Base-by-base conservation (phyloP, 2,329 filamentous ascomycete genomes). In the Beauveria varroae region DNA sequence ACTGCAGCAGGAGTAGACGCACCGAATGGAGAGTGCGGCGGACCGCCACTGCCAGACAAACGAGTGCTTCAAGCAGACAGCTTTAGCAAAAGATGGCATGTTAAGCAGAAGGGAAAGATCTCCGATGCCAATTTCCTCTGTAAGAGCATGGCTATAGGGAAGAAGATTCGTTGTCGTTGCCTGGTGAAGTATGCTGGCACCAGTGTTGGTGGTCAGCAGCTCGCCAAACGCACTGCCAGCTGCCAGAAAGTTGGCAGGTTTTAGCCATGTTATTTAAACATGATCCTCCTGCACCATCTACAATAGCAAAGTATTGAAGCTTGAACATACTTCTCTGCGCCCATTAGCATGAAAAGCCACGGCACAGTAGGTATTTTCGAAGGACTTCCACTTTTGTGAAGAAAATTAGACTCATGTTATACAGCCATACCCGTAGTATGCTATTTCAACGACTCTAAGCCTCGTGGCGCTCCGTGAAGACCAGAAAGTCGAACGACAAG, bases 341-440 rank as follows among this genome's bases (percentile, higher is more conserved):
- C 5, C 7, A 5, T 24, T 22, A 37, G 10, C 5, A 30, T 24
- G 2, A n/a, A 12, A 3, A 12, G 40, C 4, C 20, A 20, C 6
- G 30, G n/a, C 30, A 53, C 30, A 37, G 5, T 16, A 5, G 34
- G 1, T 16, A 16, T 37, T 37, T 37, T 14, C 5, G 2, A 37
- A 37, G 12, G 34, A 37, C 5, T 16, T 37, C 34, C 34, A 37
- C 34, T 37, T 12, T 16, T 16, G 14, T 37, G 34, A 14, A 37
- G 5, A 37, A 6, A 7, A 49, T 40, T 54, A 12, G 26, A 60
- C n/a, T 26, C 41, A 18, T 54, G 22, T 60, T 55, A 49, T 54
- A 60, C 58, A 61, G 59, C 59, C 44, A 51, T 57, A 57, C 52
- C n/a, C 10, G n/a, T 26, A 24, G 50, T 60, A 55, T 60, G 58